phyloP scores from a whole-genome alignment of 129 eudicot genomes.

The Helianthus tuberosus region DNA sequence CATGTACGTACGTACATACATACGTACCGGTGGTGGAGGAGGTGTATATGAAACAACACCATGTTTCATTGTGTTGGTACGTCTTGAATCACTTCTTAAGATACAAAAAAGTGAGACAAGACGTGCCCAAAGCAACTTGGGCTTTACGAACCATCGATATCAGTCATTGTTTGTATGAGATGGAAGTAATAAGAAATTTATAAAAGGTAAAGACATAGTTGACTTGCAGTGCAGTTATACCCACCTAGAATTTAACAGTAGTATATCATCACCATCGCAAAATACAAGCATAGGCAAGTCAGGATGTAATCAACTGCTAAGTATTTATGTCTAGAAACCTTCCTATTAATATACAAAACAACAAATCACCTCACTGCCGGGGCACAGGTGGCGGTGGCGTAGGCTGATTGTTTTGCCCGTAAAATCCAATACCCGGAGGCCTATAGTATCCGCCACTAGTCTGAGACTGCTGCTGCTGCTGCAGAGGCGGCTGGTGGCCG shows the following conservation, averaged over 20 bases:
- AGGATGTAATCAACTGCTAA: constrained; percentile 16
- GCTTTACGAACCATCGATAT: too few relatives aligned
- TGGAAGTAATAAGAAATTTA: not conserved
- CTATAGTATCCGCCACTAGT: constrained; percentile 63
- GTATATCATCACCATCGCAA: not conserved
- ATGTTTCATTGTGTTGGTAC: too few relatives aligned
- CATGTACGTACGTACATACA: too few relatives aligned
- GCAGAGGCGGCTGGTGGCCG: constrained; percentile 45
- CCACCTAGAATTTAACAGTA: constrained; percentile 16
- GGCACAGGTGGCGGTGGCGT: constrained; percentile 67
- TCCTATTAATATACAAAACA: constrained; percentile 59
- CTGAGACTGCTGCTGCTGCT: constrained; percentile 44
- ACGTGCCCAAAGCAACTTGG: too few relatives aligned
- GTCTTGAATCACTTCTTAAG: too few relatives aligned
- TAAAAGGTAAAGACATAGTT: constrained; percentile 19
- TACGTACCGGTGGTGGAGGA: too few relatives aligned
- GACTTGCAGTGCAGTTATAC: too few relatives aligned
- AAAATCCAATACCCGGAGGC: constrained; percentile 80
- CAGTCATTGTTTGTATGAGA: not conserved
- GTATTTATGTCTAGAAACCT: constrained; percentile 23
- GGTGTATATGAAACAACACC: too few relatives aligned
- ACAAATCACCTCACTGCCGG: constrained; percentile 56
- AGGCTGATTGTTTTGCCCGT: constrained; percentile 74
- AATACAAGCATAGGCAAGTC: constrained; percentile 11
- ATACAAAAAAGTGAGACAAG: too few relatives aligned